Evolutionary conservation across 129 eudicot species (phyloP).

Genomic region (Kitagawia praeruptora): DNA sequence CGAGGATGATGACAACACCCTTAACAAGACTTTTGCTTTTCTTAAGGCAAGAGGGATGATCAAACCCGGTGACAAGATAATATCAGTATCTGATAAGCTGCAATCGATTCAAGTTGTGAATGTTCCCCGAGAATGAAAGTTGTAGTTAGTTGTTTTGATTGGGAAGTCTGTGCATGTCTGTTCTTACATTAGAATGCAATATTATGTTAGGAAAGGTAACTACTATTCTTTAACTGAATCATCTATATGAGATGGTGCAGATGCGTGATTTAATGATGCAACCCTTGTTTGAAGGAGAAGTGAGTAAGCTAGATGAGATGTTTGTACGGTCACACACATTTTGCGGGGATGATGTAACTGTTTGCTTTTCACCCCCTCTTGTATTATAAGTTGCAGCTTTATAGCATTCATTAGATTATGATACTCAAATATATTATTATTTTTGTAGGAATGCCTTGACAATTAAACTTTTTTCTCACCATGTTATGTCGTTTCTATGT

Average conservation of each 20-base stretch:
- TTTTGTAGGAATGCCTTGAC: not conserved
- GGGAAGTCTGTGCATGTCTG: not conserved
- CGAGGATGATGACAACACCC: conserved; percentile 80
- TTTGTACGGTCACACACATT: not conserved
- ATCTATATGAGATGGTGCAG: not conserved
- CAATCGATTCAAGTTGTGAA: conserved; percentile 84
- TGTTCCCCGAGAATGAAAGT: conserved; percentile 46
- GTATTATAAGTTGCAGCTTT: not conserved
- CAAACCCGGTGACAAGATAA: conserved; percentile 76
- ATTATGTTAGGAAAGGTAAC: not conserved
- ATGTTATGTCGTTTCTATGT: not conserved
- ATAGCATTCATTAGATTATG: not conserved
- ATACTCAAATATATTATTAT: not conserved
- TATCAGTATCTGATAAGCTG: conserved; percentile 91
- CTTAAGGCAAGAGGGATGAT: conserved; percentile 92
- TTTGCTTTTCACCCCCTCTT: conserved; percentile 4
- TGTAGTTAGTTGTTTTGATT: not conserved
- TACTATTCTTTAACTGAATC: not conserved
- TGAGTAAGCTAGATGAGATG: not conserved
- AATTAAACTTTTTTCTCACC: not conserved
- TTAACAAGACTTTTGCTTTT: conserved; percentile 64
- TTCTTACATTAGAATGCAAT: not conserved
- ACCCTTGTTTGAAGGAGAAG: not conserved
- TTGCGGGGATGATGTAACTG: not conserved
- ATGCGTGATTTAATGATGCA: not conserved